Base-by-base conservation (phyloP, 495 filamentous ascomycete genomes). In the Jackrogersella multiformis region DNA sequence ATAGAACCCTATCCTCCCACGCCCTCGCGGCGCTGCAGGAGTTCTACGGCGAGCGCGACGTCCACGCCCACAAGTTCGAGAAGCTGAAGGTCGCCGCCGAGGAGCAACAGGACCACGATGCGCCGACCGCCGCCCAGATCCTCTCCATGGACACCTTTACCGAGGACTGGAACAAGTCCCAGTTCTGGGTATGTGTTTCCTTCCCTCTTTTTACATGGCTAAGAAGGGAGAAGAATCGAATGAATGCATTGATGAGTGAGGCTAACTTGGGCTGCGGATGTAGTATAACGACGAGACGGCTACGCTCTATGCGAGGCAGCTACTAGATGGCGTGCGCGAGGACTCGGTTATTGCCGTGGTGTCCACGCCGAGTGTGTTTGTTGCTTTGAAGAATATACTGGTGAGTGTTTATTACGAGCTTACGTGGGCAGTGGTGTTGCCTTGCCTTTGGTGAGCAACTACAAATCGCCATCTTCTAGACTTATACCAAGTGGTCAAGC, bases 81-180 rank as follows among this genome's bases (percentile, higher is more conserved):
- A 88, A 87, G 64, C 68, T 74, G 35, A 81, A 76, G 80, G 82
- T 61, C 36, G 81, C 75, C 32, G 81, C 77, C n/a, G 84, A 80
- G 73, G 77, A 78, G 64, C 77, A 69, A 57, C 78, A 76, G 61
- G 69, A n/a, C n/a, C n/a, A n/a, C n/a, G n/a, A n/a, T n/a, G n/a
- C n/a, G n/a, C n/a, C n/a, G n/a, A n/a, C 54, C 5, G 57, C 20
- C 28, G 41, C 45, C 23, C 71, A 77, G 18, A 72, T 77, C 36
- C 62, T 90, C 28, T 87, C 83, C 5, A 94, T 94, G 83, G 88
- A 90, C 2, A 79, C 84, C 12, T 94, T 94, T 74, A 77, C 80
- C 0, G 91, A 94, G 78, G 89, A 94, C 73, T 94, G 91, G 91
- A 90, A 93, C 58, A 83, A 89, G 57, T 88, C 84, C 56, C 91